phyloP scores from a whole-genome alignment of 306 rosid species.

The Gleditsia sinensis region DNA sequence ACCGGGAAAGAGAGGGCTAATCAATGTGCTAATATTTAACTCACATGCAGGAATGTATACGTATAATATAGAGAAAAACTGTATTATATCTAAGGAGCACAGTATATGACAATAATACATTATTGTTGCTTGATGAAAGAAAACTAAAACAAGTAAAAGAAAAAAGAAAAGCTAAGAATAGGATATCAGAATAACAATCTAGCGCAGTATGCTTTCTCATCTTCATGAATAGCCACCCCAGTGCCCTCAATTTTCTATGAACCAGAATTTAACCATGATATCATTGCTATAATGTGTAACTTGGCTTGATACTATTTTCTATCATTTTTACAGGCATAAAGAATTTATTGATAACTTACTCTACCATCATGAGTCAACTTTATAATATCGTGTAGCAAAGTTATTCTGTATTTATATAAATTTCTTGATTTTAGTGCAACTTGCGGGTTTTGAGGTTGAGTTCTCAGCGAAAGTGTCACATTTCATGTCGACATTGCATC shows the following conservation, averaged over 20 bases:
- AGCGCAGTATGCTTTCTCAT: slow-evolving; percentile 25
- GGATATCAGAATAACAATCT: slow-evolving; percentile 7
- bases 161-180: not conserved
- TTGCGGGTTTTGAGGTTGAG: slow-evolving; percentile 29
- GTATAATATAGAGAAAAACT: slow-evolving; percentile 32
- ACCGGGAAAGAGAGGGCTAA: slow-evolving; percentile 43
- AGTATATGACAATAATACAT: slow-evolving; percentile 5
- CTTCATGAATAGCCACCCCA: slow-evolving; percentile 17
- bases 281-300: not conserved
- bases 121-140: slow-evolving; percentile 24
- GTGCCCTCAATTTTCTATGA: slow-evolving; percentile 5
- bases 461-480: not conserved
- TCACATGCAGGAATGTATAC: slow-evolving; percentile 46
- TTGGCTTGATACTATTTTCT: slow-evolving; percentile 1
- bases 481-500: not conserved
- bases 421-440: slow-evolving; percentile 16
- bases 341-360: not conserved
- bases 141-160: slow-evolving; percentile 29
- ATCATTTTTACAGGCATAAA: slow-evolving; percentile 9
- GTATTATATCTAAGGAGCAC: slow-evolving; percentile 12
- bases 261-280: slow-evolving; percentile 2
- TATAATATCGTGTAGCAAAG: slow-evolving; percentile 24
- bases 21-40: slow-evolving; percentile 45
- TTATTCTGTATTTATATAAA: not conserved
- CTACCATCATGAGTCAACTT: slow-evolving; percentile 30